Base-by-base conservation (phyloP, 1,284 basidiomycete species). In the Ustilago crameri region DNA sequence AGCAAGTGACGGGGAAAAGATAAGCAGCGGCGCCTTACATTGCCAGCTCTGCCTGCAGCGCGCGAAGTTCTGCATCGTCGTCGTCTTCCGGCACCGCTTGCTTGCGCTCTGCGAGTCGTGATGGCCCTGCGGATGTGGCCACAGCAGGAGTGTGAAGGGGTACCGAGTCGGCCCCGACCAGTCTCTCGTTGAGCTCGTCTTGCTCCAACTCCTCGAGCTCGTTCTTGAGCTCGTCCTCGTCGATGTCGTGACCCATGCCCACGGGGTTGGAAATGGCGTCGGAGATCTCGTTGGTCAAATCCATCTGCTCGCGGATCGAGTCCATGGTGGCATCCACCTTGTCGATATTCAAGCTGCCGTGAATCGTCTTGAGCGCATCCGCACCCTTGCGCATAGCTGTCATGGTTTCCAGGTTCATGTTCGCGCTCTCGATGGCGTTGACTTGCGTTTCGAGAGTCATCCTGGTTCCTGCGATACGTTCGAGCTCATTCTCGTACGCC, bases 321-420 rank as follows among this genome's bases (percentile, higher is more conserved):
- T 91, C 88, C 93, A 99, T 98, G 18, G 91, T 93, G 34, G 88
- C 86, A 82, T 98, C 96, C 61, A 98, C 95, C 84, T 92, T 93
- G 80, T 92, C 91, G 76, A 96, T 90, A 73, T 90, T 90, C 60
- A 98, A 88, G 80, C 90, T 91, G 55, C 91, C 90, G 81, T 99
- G 96, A 61, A 99, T 98, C 46, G 88, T 88, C 85, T 92, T 92
- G 83, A 99, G 88, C 17, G 92, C 96, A 70, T 91, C 90, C 0
- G 94, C 89, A 41, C 93, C 96, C 85, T 93, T 92, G 90, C 94
- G 95, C 93, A 99, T 98, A 26, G 93, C 95, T 26, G 89, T 87
- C 92, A 99, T 95, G 27, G 94, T 98, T 87, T 98, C 95, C 81
- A 93, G 91, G 85, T 99, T 98, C 85, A 98, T 89, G 86, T 98